Base-by-base conservation (phyloP, 768 basidiomycete species). In the Lentinula boryana region DNA sequence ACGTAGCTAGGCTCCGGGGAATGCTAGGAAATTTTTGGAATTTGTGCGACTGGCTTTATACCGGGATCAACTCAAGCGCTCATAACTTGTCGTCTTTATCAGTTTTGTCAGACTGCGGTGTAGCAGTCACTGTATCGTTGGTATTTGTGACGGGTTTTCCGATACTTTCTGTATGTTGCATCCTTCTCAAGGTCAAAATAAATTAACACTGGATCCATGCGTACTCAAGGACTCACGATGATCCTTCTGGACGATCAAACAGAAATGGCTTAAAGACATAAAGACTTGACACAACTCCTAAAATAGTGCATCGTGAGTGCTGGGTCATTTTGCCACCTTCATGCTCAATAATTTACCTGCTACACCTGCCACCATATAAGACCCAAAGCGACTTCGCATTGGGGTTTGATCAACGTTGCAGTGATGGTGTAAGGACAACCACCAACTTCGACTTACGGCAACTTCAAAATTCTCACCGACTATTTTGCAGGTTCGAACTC, bases 401-500 rank as follows among this genome's bases (percentile, higher is more conserved):
- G 33, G n/a, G n/a, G 7, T 27, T 12, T 12, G 13, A 21, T 49
- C 23, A 56, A 43, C 21, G 7, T 27, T 16, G 23, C n/a, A 56
- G 12, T 58, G 44, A 58, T 48, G 40, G 40, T 57, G n/a, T 36
- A 57, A 38, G 21, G 31, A 31, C 31, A 57, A 23, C 56, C n/a
- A 23, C 56, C n/a, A 9, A 10, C 41, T 44, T 46, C 41, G 44
- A 33, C 31, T 57, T 57, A 57, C 44, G 40, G 41, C 44, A 59
- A 36, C 40, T 36, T 33, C 33, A 56, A 49, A 21, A 13, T 50
- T 50, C 48, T 48, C 27, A 9, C 40, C 38, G 9, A 44, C 31
- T 23, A n/a, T 52, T 61, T 9, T 68, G 60, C 50, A 23, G 9
- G 31, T n/a, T 50, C 38, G 52, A 33, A 58, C 48, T 58, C 57